Base-by-base conservation (phyloP, 345 rosid species). In the Psidium guajava region DNA sequence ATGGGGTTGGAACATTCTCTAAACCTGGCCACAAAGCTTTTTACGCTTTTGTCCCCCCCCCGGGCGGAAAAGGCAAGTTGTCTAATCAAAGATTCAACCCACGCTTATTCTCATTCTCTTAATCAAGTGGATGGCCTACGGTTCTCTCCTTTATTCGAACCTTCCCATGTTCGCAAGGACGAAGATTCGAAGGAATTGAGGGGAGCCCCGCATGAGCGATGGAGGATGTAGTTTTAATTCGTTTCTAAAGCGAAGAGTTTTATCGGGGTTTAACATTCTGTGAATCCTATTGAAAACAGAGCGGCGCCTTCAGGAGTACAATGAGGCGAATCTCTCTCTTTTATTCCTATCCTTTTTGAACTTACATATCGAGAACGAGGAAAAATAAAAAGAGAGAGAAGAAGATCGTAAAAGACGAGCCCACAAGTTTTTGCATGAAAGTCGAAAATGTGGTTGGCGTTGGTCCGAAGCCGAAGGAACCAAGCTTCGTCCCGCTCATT, bases 331-430 rank as follows among this genome's bases (percentile, higher is more conserved):
- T 0, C 8, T 58, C 12, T n/a, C 1, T 6, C 7, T 13, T n/a
- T n/a, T 58, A 2, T 5, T 11, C 61, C 28, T 2, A 2, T 24
- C 12, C 13, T 27, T 61, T 7, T 1, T 11, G 21, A 14, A 28
- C 21, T 14, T 9, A 6, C 28, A 27, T 12, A 21, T 6, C 1
- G 74, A 1, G 74, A 8, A 0, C 1, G 2, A 61, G 5, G 42
- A 40, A 40, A 40, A 40, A 40, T 3, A 40, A 40, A 40, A 59
- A n/a, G n/a, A n/a, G n/a, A n/a, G n/a, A n/a, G n/a, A 27, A 59
- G n/a, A n/a, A 6, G 51, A 9, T 49, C 10, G 8, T 3, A 28
- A 28, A 61, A 4, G 10, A 32, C 24, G 77, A 18, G 77, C 77
- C 77, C 77, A 69, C 77, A 69, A 69, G 77, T 15, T 16, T 69